Base-by-base conservation (phyloP, 2,329 filamentous ascomycete species). In the Colletotrichum tropicicola region DNA sequence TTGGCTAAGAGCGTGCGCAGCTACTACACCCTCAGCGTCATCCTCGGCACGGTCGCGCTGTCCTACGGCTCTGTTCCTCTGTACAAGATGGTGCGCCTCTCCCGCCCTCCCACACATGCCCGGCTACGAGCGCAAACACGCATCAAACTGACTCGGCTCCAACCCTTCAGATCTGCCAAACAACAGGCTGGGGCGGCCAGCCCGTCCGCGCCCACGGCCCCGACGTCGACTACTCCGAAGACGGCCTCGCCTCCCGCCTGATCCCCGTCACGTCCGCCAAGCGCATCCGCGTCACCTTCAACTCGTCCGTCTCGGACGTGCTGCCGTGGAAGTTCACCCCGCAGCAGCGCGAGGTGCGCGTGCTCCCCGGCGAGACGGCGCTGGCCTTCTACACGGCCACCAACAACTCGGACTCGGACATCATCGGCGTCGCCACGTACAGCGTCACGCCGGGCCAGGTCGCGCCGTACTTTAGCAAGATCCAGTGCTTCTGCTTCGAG, bases 401-500 rank as follows among this genome's bases (percentile, higher is more conserved):
- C 59, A 99, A 99, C 82, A 91, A 89, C 69, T 93, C 92, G 66
- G 88, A 92, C 68, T 88, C 92, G 69, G 97, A 99, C 81, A 98
- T 99, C 72, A 98, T 99, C 73, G 96, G 96, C 49, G 94, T 99
- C 44, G 96, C 96, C 10, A 99, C 96, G 7, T 99, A 99, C 80
- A 97, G 93, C 74, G 97, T 99, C 28, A 98, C 95, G 3, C 96
- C 96, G 0, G 96, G 89, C 4, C 96, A 99, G 80, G 94, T 97
- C 45, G 95, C 96, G 44, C 94, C 93, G 1, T 99, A 99, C 78
- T 99, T 99, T 76, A 97, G 92, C 87, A 99, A 99, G 86, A 99
- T 99, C 47, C 96, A 99, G 79, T 99, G 96, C 75, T 99, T 99
- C 79, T 99, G 96, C 79, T 99, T 99, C 73, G 96, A 99, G 82